Conservation (phyloP, 2,329 filamentous ascomycete genomes). For the Ceratocystis huliohia region DNA sequence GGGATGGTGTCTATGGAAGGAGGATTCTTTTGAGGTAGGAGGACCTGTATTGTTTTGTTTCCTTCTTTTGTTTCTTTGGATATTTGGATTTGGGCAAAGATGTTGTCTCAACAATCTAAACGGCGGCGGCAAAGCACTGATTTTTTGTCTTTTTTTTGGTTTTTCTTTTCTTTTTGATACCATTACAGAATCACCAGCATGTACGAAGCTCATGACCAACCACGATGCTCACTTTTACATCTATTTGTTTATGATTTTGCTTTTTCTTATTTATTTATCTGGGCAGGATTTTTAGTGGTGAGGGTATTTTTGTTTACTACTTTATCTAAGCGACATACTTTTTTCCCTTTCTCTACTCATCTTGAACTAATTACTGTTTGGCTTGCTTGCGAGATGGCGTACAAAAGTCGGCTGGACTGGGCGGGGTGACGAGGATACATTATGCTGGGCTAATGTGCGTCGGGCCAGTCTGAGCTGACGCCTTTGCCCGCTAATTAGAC, state of each 20-base stretch:
- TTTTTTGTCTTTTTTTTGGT: conserved; percentile 10
- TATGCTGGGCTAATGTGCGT: too few species aligned
- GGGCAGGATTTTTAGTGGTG: conserved; percentile 1
- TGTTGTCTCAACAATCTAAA: conserved; percentile 3
- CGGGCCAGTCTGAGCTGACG: too few species aligned
- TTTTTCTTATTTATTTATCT: background rate
- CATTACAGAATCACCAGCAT: conserved; percentile 12
- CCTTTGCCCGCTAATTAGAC: too few species aligned
- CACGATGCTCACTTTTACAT: background rate
- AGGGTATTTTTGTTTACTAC: background rate
- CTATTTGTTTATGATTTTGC: background rate
- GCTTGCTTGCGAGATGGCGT: too few species aligned
- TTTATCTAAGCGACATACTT: background rate
- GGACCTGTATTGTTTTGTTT: background rate
- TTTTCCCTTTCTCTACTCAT: background rate
- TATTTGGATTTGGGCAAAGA: background rate
- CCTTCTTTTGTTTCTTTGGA: conserved; percentile 11
- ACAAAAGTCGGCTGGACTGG: too few species aligned
- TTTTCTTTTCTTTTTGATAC: conserved; percentile 14
- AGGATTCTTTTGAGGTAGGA: conserved; percentile 14
- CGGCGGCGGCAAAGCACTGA: conserved; percentile 20
- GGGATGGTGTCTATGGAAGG: conserved; percentile 14
- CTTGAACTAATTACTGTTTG: background rate
- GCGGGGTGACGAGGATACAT: too few species aligned
- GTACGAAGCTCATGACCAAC: conserved; percentile 16